phyloP scores from a whole-genome alignment of 179 eudicot species.

The Drosera spatulata region DNA sequence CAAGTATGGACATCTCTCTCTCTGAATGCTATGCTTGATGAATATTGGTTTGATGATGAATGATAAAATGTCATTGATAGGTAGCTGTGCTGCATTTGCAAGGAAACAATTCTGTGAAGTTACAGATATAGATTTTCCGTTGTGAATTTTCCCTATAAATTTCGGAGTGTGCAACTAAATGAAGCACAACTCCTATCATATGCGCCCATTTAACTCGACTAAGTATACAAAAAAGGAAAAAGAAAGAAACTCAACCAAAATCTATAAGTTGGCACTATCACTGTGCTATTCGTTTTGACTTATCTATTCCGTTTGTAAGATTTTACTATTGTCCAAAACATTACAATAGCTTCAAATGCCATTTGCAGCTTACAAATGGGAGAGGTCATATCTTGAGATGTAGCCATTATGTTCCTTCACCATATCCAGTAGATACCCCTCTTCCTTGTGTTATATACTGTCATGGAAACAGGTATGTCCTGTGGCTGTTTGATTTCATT shows the following conservation, averaged over 20 bases:
- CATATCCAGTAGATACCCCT: constrained; percentile 44
- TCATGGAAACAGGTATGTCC: constrained; percentile 78
- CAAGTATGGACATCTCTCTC: constrained; percentile 53
- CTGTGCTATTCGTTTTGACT: neutral
- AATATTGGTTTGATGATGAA: too few relatives aligned
- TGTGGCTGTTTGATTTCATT: constrained; percentile 3
- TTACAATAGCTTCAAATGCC: neutral
- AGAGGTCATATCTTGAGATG: constrained; percentile 75
- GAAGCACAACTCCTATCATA: too few relatives aligned
- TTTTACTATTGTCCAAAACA: constrained; percentile 1
- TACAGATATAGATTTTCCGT: constrained; percentile 2
- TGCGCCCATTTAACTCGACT: too few relatives aligned
- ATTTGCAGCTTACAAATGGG: constrained; percentile 66
- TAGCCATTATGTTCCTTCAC: constrained; percentile 78
- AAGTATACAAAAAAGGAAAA: constrained; percentile 41
- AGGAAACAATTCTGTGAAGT: neutral
- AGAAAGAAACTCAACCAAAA: too few relatives aligned
- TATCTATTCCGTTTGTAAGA: neutral
- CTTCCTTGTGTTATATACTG: constrained; percentile 92
- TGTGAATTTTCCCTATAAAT: neutral
- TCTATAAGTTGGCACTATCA: too few relatives aligned
- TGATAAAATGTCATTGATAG: too few relatives aligned
- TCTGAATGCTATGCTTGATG: constrained; percentile 5
- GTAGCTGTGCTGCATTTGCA: too few relatives aligned
- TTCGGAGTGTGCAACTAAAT: too few relatives aligned